phyloP scores from a whole-genome alignment of 768 basidiomycete genomes.

The Rhodosporidiobolus odoratus region DNA sequence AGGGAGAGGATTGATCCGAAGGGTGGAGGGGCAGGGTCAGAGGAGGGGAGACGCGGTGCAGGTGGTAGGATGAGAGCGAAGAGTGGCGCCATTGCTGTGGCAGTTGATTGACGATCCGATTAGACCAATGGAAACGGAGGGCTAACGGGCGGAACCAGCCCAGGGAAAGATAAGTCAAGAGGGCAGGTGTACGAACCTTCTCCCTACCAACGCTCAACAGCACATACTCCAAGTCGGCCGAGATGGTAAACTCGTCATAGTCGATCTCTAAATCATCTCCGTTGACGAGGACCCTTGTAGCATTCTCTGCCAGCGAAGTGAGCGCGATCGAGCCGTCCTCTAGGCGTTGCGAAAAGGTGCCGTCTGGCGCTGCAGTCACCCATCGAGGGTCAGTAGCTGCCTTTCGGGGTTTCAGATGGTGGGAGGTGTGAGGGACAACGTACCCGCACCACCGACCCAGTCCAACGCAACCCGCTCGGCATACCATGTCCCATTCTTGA shows the following conservation, averaged over 20 bases:
- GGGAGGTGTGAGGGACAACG: constrained; percentile 29
- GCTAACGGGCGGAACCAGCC: neutral
- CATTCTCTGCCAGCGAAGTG: constrained; percentile 71
- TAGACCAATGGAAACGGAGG: neutral
- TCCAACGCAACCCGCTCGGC: constrained; percentile 54
- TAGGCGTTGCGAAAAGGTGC: constrained; percentile 66
- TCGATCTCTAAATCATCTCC: constrained; percentile 63
- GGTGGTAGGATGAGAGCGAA: constrained; percentile 81
- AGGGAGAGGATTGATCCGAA: neutral
- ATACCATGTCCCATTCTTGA: constrained; percentile 85
- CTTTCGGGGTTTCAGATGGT: too few relatives aligned
- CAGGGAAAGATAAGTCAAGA: neutral
- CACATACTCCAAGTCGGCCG: too few relatives aligned
- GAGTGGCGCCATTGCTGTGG: constrained; percentile 92
- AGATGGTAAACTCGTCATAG: too few relatives aligned
- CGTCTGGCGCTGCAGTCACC: constrained; percentile 70
- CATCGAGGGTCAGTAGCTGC: neutral
- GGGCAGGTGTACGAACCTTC: too few relatives aligned
- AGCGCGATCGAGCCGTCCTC: constrained; percentile 66
- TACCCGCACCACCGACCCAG: constrained; percentile 95
- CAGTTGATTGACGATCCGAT: neutral
- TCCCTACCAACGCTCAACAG: too few relatives aligned
- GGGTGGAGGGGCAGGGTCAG: constrained; percentile 62
- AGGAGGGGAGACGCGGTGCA: constrained; percentile 70
- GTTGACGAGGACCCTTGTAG: constrained; percentile 59